These are phyloP conservation scores for Mentha longifolia DNA, from an alignment of 257 asterid species.

Conservation along the genomic window DNA sequence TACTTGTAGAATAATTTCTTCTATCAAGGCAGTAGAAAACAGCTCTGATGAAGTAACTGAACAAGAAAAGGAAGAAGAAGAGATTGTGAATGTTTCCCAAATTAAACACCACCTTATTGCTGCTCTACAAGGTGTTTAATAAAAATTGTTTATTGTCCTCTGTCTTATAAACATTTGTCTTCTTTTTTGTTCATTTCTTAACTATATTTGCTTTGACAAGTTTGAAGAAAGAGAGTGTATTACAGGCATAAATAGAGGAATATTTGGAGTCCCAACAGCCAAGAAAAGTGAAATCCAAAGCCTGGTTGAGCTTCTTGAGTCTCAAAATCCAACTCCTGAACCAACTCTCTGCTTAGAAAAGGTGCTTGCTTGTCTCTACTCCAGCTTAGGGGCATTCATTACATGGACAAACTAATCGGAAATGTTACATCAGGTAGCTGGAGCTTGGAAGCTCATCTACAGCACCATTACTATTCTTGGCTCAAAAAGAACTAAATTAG, in stretches of 20 bases:
- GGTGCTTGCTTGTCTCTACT: slow-evolving; percentile 43
- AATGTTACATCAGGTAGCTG: slow-evolving; percentile 55
- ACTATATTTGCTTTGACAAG: slow-evolving; percentile 4
- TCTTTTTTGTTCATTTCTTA: not conserved
- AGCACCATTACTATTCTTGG: slow-evolving; percentile 85
- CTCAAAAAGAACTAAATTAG: slow-evolving; percentile 85
- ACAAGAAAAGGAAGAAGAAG: slow-evolving; percentile 14
- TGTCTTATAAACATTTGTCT: not conserved
- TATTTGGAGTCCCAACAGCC: slow-evolving; percentile 72
- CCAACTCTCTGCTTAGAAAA: slow-evolving; percentile 70
- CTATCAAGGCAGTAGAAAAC: slow-evolving; percentile 47
- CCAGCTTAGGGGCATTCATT: not conserved
- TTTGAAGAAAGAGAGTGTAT: slow-evolving; percentile 3
- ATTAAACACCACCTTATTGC: slow-evolving; percentile 54
- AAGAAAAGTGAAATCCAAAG: slow-evolving; percentile 62
- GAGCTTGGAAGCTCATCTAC: slow-evolving; percentile 86
- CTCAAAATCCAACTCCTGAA: slow-evolving; percentile 75
- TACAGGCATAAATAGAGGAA: slow-evolving; percentile 83
- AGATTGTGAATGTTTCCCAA: slow-evolving; percentile 33
- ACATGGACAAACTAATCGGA: not conserved
- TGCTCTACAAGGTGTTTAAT: slow-evolving; percentile 61
- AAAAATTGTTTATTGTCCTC: not conserved
- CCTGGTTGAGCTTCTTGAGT: slow-evolving; percentile 70
- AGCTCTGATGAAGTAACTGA: slow-evolving; percentile 34
- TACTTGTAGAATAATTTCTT: slow-evolving; percentile 33